A percentile compares a stretch with the other conserved stretches of the same genome.
phyloP scores from a whole-genome alignment of 257 asterid genomes.

The Striga asiatica region DNA sequence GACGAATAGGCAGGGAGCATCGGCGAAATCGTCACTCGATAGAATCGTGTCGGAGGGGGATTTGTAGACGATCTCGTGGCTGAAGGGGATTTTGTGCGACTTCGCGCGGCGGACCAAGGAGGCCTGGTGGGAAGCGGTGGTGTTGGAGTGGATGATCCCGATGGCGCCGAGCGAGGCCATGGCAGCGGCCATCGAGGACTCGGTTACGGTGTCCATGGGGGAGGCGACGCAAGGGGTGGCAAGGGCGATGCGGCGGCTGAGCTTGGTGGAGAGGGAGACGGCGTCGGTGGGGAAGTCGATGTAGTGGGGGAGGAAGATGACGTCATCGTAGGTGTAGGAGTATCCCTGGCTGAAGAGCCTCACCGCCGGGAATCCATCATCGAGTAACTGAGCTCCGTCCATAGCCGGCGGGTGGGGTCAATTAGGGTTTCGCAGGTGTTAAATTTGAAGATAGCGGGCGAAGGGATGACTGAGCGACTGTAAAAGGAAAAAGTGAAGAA shows the following conservation, averaged over 20 bases:
- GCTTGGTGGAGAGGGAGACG: constrained; percentile 62
- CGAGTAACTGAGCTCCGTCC: constrained; percentile 23
- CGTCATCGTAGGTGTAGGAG: constrained; percentile 91
- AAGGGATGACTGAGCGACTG: no score
- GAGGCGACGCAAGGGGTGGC: constrained; percentile 86
- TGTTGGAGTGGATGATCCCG: constrained; percentile 66
- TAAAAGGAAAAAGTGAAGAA: no score
- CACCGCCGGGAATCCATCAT: constrained; percentile 66
- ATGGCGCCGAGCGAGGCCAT: constrained; percentile 85
- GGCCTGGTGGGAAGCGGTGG: constrained; percentile 40
- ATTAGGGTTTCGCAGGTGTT: neutral
- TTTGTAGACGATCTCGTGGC: constrained; percentile 31
- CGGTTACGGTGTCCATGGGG: constrained; percentile 94
- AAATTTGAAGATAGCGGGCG: no score
- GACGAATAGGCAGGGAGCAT: constrained; percentile 55
- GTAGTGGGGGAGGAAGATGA: constrained; percentile 83
- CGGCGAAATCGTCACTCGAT: constrained; percentile 36
- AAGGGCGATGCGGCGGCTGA: constrained; percentile 46
- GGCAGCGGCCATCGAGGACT: constrained; percentile 77
- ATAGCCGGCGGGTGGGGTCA: neutral
- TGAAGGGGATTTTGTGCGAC: constrained; percentile 56
- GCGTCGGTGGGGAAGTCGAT: constrained; percentile 83
- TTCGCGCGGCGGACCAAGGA: constrained; percentile 54
- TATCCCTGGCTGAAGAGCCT: constrained; percentile 68
- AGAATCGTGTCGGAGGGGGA: constrained; percentile 45